phyloP scores from a whole-genome alignment of 306 rosid species.

The Quercus wislizeni region DNA sequence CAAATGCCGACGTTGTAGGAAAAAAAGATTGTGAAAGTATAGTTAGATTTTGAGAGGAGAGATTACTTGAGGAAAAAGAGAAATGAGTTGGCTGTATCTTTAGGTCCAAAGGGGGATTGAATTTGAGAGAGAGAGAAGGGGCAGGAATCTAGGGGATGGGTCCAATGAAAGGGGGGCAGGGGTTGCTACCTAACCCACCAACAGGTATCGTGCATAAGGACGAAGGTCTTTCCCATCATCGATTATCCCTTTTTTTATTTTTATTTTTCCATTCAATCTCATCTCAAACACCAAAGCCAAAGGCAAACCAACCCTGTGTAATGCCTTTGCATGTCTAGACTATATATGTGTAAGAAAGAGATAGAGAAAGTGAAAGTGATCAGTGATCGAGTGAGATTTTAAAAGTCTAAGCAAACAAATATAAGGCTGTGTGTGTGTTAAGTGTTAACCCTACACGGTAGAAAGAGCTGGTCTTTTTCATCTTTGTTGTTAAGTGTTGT shows the following conservation, averaged over 20 bases:
- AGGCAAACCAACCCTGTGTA: slow-evolving; percentile 13
- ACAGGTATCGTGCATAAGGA: slow-evolving; percentile 88
- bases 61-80: slow-evolving; percentile 52
- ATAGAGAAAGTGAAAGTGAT: no score
- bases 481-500: no score
- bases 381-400: background rate
- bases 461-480: no score
- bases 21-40: no score
- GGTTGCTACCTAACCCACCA: slow-evolving; percentile 99
- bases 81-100: slow-evolving; percentile 59
- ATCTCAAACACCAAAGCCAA: background rate
- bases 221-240: slow-evolving; percentile 75
- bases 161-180: slow-evolving; percentile 87
- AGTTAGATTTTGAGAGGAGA: slow-evolving; percentile 18
- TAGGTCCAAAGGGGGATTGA: slow-evolving; percentile 40
- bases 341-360: background rate
- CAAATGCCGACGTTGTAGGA: no score
- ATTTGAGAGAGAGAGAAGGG: slow-evolving; percentile 31
- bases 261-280: slow-evolving; percentile 17
- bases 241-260: slow-evolving; percentile 24
- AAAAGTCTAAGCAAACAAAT: slow-evolving; percentile 16
- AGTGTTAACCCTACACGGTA: no score
- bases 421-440: background rate
- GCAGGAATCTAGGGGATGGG: slow-evolving; percentile 90
- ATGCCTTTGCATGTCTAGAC: background rate